phyloP scores from a whole-genome alignment of 345 rosid species.

The Aquilaria sinensis region DNA sequence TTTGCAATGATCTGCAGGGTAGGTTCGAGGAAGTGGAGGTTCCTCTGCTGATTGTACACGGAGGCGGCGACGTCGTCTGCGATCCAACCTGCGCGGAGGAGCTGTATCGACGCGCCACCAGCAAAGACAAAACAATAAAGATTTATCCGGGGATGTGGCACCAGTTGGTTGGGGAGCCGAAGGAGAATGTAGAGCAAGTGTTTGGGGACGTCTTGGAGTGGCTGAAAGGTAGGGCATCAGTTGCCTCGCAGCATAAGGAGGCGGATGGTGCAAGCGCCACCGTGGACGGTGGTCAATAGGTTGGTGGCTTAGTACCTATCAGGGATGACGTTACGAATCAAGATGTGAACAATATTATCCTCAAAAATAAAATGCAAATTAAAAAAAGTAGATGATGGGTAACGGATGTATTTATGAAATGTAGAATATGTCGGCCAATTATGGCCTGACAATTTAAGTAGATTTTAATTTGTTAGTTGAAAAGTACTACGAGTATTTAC shows the following conservation, averaged over 20 bases:
- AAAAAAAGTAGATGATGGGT: no score
- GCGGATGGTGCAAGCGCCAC: neutral
- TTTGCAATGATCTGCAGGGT: slow-evolving; percentile 65
- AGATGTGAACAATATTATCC: no score
- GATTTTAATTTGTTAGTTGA: no score
- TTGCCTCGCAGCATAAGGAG: neutral
- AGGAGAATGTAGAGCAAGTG: slow-evolving; percentile 58
- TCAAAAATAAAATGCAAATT: no score
- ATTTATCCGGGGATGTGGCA: slow-evolving; percentile 86
- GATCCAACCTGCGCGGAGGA: slow-evolving; percentile 72
- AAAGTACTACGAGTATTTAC: no score
- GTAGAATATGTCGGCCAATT: no score
- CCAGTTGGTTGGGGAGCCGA: slow-evolving; percentile 80
- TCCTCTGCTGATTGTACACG: slow-evolving; percentile 76
- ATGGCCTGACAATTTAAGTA: no score
- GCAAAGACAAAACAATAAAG: slow-evolving; percentile 63
- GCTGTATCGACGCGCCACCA: slow-evolving; percentile 55
- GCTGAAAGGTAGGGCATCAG: slow-evolving; percentile 48
- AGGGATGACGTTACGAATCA: no score
- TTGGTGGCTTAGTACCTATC: no score
- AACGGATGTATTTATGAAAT: no score
- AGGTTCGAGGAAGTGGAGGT: slow-evolving; percentile 79
- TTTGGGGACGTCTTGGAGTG: slow-evolving; percentile 71
- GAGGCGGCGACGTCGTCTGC: slow-evolving; percentile 72
- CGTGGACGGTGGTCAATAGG: neutral